Evolutionary conservation across 148 eudicot species (phyloP), one percentile per base, ranked within the genome.

Genomic region (Talinum fruticosum): DNA sequence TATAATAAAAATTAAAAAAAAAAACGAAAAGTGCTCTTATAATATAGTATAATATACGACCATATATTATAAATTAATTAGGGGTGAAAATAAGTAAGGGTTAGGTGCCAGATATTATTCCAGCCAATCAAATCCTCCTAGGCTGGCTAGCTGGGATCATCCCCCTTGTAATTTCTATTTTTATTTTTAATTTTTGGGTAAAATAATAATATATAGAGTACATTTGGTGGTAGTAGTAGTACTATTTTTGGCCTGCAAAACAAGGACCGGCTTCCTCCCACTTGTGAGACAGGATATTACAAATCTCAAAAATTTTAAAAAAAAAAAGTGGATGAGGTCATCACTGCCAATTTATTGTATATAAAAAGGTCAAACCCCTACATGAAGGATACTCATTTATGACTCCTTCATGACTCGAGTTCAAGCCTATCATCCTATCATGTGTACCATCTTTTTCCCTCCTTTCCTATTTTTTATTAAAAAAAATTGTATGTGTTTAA

Each of bases 101-200:
- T 59, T 59, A 59, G 64, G 64, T 59, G 64, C 28, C 29, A 59
- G 64, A 59, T 59, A 59, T 59, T n/a, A n/a, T 59, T 59, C 28
- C 64, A 5, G 6, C 64, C 64, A 59, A 59, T 59, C 64, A 59
- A 59, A 24, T 59, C 29, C 26, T 59, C 64, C 64, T 59, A 59
- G 64, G 64, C 64, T 59, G 64, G 64, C 64, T 59, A 10, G 16
- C 57, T 19, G 23, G 23, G 28, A 23, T 29, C 64, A 23, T 24
- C 26, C 12, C 54, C 57, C 57, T 19, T 3, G 23, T 19, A 4
- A 16, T 19, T 19, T 51, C 14, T 19, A 1, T 19, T 51, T 51
- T 4, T 21, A 1, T 10, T 47, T 15, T 47, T 13, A 1, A 3
- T 47, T 47, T 47, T 47, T 47, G 24, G 5, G 64, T 59, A 59